Evolutionary conservation across 805 yeast genomes (phyloP).

Genomic region (Starmera amethionina): DNA sequence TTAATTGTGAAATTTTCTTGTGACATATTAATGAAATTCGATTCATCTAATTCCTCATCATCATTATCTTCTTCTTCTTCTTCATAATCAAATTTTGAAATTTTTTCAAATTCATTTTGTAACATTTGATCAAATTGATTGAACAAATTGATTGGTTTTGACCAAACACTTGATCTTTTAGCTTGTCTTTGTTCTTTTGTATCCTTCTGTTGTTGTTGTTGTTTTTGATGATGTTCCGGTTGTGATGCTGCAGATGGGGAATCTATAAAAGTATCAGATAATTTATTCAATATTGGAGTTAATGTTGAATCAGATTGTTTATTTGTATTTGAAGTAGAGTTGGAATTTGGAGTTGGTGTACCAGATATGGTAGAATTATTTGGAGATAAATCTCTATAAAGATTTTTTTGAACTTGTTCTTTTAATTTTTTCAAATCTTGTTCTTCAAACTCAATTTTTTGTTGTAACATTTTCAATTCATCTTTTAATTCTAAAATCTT

Average conservation of each 20-base stretch:
- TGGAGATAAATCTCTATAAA: conserved; percentile 16
- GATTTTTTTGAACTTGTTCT: conserved; percentile 22
- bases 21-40: neutral
- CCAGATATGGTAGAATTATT: neutral
- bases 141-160: conserved; percentile 49
- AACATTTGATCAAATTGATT: conserved; percentile 61
- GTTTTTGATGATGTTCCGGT: neutral
- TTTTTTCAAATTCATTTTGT: conserved; percentile 55
- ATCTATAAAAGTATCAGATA: neutral
- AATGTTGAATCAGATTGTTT: neutral
- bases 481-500: conserved; percentile 53
- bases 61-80: too few species aligned
- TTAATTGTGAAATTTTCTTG: conserved; percentile 6
- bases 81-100: conserved; percentile 25
- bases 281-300: too few species aligned
- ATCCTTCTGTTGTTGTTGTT: neutral
- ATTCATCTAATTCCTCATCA: neutral
- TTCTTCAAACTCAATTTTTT: conserved; percentile 32
- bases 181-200: conserved; percentile 1
- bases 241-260: neutral
- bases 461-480: conserved; percentile 35
- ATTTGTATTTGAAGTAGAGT: neutral
- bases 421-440: conserved; percentile 23
- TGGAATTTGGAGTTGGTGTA: conserved; percentile 1
- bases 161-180: conserved; percentile 25